Percentiles rank a stretch among this genome's conserved stretches.
These are phyloP conservation scores for Babesia sp. DNA, from an alignment of 169 alveolate genomes.

Conservation along the genomic window DNA sequence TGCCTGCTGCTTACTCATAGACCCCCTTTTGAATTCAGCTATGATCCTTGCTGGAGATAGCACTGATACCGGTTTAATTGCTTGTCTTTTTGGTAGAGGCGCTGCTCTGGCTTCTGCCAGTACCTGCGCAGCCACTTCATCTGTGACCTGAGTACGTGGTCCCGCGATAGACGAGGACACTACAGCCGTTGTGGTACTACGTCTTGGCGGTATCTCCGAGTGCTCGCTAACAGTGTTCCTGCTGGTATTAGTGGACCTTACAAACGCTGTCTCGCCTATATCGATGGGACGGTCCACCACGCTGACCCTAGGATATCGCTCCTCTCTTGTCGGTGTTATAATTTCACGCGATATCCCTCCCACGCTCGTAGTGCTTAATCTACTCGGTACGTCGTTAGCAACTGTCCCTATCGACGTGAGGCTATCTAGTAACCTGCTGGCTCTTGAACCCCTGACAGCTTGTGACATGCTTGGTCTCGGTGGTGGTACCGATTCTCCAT, in stretches of 20 bases:
- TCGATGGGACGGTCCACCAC: slow-evolving; percentile 16
- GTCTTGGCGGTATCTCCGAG: not conserved
- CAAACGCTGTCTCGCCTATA: not conserved
- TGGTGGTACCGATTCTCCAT: not conserved
- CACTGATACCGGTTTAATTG: slow-evolving; percentile 39
- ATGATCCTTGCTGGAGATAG: slow-evolving; percentile 57
- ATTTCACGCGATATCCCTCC: not conserved
- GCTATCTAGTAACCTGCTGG: not conserved
- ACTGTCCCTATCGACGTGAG: not conserved
- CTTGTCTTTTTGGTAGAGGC: not conserved
- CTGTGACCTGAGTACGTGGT: not conserved
- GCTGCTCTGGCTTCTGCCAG: slow-evolving; percentile 12
- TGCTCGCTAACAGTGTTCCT: not conserved
- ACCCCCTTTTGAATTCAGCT: slow-evolving; percentile 43
- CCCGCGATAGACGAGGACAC: not conserved
- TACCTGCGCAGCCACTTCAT: not conserved
- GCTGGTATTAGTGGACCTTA: not conserved
- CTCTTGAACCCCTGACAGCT: not conserved
- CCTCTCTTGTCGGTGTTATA: not conserved
- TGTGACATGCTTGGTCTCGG: not conserved
- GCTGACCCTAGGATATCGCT: slow-evolving; percentile 2
- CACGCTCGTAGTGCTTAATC: not conserved
- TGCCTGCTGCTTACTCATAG: slow-evolving; percentile 54
- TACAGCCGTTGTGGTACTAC: not conserved
- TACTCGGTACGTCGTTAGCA: not conserved